These are phyloP conservation scores for Clitoria ternatea DNA, from an alignment of 306 rosid species.

Conservation along the genomic window DNA sequence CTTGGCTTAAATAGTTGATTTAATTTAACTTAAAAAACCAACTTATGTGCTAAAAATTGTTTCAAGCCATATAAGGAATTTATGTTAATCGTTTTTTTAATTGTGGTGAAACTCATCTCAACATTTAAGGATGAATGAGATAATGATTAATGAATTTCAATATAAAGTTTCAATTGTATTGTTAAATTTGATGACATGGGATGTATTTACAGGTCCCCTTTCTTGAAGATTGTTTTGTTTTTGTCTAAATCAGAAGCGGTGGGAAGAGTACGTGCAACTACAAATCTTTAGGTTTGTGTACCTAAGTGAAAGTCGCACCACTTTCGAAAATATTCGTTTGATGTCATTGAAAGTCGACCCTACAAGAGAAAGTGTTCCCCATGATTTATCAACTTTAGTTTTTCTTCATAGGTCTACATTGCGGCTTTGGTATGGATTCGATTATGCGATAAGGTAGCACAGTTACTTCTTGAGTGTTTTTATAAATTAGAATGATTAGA, in stretches of 20 bases:
- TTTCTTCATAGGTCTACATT: not conserved
- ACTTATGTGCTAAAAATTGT: too few relatives aligned
- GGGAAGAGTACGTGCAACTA: not conserved
- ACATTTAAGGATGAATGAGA: too few relatives aligned
- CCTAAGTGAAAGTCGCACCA: not conserved
- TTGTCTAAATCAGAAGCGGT: not conserved
- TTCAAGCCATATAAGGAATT: too few relatives aligned
- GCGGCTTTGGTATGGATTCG: not conserved
- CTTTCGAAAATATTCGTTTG: not conserved
- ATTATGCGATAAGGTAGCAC: not conserved
- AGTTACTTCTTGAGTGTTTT: not conserved
- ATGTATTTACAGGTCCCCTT: too few relatives aligned
- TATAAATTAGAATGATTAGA: not conserved
- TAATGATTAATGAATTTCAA: too few relatives aligned
- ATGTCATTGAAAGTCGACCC: constrained; percentile 4
- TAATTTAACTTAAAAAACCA: too few relatives aligned
- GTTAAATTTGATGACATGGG: too few relatives aligned
- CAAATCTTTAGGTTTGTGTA: not conserved
- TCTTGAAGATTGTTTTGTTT: too few relatives aligned
- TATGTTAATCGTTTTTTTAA: too few relatives aligned
- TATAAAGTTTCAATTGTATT: too few relatives aligned
- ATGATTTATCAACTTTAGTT: not conserved
- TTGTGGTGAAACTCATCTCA: too few relatives aligned
- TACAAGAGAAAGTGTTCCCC: not conserved
- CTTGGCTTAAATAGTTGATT: too few relatives aligned